These are phyloP conservation scores for Cladosporium sp. DNA, from an alignment of 2,329 filamentous ascomycete species.

Conservation along the genomic window DNA sequence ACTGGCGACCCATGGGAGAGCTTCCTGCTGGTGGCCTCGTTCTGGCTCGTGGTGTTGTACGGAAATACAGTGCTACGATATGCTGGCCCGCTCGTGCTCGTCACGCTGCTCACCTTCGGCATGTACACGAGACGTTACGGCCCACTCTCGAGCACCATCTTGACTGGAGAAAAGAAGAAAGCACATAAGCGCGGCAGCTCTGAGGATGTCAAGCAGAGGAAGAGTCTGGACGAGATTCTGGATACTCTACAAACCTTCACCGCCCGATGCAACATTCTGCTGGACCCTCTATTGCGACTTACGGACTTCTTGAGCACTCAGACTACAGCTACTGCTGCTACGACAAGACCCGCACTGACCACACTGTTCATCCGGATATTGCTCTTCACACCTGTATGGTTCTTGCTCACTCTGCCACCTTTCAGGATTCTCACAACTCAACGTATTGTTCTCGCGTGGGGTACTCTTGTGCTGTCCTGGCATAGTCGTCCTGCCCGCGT, in stretches of 20 bases:
- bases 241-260: constrained; percentile 91
- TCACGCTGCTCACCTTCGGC: constrained; percentile 76
- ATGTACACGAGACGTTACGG: constrained; percentile 94
- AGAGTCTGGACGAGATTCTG: constrained; percentile 95
- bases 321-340: constrained; percentile 84
- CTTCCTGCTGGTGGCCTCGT: constrained; percentile 80
- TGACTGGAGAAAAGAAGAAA: constrained; percentile 63
- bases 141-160: constrained; percentile 82
- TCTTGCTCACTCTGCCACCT: constrained; percentile 77
- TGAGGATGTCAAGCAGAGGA: constrained; percentile 64
- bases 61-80: constrained; percentile 79
- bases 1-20: constrained; percentile 95
- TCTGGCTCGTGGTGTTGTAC: constrained; percentile 86
- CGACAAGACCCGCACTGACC: constrained; percentile 84
- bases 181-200: constrained; percentile 40
- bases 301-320: constrained; percentile 88
- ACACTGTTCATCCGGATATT: constrained; percentile 87
- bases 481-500: constrained; percentile 86
- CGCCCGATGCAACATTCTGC: constrained; percentile 83
- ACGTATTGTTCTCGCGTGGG: constrained; percentile 79
- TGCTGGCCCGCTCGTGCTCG: constrained; percentile 80
- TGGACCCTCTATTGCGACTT: constrained; percentile 84
- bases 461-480: constrained; percentile 86
- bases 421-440: constrained; percentile 83
- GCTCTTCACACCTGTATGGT: constrained; percentile 85